phyloP scores from a whole-genome alignment of 148 eudicot genomes.

The Polygonum maritimum region DNA sequence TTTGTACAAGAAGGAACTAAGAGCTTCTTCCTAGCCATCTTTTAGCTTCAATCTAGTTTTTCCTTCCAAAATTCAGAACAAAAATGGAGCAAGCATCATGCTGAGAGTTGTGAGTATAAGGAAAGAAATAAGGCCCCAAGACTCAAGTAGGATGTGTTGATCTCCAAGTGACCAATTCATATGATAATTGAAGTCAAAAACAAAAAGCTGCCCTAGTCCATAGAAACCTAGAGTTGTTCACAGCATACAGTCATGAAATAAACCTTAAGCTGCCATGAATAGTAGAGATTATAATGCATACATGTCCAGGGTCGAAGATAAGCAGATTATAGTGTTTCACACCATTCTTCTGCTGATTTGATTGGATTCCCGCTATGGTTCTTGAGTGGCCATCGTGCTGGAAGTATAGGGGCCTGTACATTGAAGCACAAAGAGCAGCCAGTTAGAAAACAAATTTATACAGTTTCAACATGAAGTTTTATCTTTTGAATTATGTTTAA shows the following conservation, averaged over 20 bases:
- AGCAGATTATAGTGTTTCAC: constrained; percentile 48
- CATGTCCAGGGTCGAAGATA: constrained; percentile 80
- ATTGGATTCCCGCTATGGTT: constrained; percentile 89
- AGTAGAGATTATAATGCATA: constrained; percentile 21
- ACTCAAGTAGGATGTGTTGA: neutral
- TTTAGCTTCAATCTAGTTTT: neutral
- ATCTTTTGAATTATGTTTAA: neutral
- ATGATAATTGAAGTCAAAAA: neutral
- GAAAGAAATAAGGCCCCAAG: neutral
- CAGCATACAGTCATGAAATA: neutral
- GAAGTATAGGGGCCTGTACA: constrained; percentile 83
- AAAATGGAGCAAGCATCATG: neutral
- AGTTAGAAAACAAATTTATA: neutral
- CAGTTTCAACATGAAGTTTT: neutral
- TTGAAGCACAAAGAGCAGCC: constrained; percentile 6
- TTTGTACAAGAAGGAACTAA: neutral
- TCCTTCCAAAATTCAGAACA: neutral
- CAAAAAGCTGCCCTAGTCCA: neutral
- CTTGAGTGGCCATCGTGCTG: constrained; percentile 97
- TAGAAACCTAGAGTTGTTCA: neutral
- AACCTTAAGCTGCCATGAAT: neutral
- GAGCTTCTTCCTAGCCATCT: neutral
- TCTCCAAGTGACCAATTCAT: neutral
- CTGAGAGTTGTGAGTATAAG: neutral
- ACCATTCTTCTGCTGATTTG: constrained; percentile 46